Percentiles rank a stretch among this genome's conserved stretches.
phyloP scores from a whole-genome alignment of 129 eudicot genomes.

The Solidago caesia region DNA sequence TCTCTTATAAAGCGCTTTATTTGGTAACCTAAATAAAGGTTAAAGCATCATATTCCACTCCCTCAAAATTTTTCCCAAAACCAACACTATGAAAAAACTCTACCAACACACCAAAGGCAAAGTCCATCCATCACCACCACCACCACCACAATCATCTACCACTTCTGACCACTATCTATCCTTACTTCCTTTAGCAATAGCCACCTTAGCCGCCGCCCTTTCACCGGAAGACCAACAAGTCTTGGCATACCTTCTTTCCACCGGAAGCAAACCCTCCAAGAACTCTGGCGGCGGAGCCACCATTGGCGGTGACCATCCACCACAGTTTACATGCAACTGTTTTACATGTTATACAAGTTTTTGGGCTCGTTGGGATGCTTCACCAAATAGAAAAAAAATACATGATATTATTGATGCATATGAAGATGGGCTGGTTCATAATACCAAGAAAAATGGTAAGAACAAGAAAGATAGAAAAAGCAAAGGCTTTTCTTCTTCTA shows the following conservation, averaged over 20 bases:
- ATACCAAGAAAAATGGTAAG: conserved; percentile 38
- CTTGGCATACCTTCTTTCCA: conserved; percentile 60
- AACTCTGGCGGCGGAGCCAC: conserved; percentile 7
- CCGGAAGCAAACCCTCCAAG: conserved; percentile 27
- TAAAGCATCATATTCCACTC: conserved; percentile 29
- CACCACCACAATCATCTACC: conserved; percentile 15
- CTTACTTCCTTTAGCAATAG: conserved; percentile 48
- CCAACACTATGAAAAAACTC: conserved; percentile 55
- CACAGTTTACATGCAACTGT: conserved; percentile 62
- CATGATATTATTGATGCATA: conserved; percentile 73
- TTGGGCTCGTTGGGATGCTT: conserved; percentile 81
- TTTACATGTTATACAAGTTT: conserved; percentile 66
- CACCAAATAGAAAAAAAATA: conserved; percentile 67
- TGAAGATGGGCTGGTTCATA: conserved; percentile 52
- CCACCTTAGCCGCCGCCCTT: conserved; percentile 58
- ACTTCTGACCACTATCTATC: conserved; percentile 43
- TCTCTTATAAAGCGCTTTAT: conserved; percentile 34
- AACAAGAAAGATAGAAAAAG: conserved; percentile 51
- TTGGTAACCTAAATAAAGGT: conserved; percentile 36
- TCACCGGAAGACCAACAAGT: conserved; percentile 62
- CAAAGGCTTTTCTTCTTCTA: conserved; percentile 22
- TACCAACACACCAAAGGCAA: conserved; percentile 61
- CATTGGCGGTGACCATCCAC: conserved; percentile 34
- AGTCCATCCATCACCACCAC: conserved; percentile 68
- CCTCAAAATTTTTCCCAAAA: conserved; percentile 10